Base-by-base conservation (phyloP, 2,329 filamentous ascomycete species). In the Dothidotthia symphoricarpi region DNA sequence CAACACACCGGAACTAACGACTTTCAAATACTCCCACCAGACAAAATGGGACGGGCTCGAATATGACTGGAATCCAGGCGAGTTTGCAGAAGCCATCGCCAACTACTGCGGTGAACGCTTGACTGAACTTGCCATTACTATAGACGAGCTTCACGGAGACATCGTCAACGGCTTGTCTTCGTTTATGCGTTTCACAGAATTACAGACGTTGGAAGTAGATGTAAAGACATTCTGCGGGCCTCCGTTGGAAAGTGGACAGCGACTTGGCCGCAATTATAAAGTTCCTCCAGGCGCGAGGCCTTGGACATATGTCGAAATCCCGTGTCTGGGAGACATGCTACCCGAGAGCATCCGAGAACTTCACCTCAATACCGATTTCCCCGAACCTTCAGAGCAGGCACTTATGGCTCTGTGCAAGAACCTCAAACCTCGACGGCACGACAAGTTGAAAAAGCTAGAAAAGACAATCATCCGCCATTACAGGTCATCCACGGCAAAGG, bases 241-340 rank as follows among this genome's bases (percentile, higher is more conserved):
- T 6, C 62, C 62, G 3, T 26, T 66, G 2, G 61, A 64, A 39
- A 63, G 59, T 28, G 62, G 61, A 1, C 62, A 66, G 28, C 48
- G 49, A 6, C 49, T 43, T 3, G 62, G 62, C 11, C 24, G 42
- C 10, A 34, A 56, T 12, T 29, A 46, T 7, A 34, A 33, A 7
- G 13, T 53, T 1, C 61, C 61, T 1, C 30, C 44, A 3, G 58
- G 55, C 2, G 52, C 49, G 3, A 36, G 2, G 13, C 41, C 51
- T 2, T 66, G 62, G 62, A 36, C 43, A 2, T 39, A 59, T 16
- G 28, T 46, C 22, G 62, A 66, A 16, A 66, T 66, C 3, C 62
- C 61, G 1, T 66, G 62, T 26, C 49, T 66, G 36, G 62, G 59
- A 1, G 55, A 56, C 26, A 66, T 66, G 62, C 45, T 66, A 5